Evolutionary conservation across 352 stramenopile genomes (phyloP).

Genomic region (Pilasporangium apinafurcum): DNA sequence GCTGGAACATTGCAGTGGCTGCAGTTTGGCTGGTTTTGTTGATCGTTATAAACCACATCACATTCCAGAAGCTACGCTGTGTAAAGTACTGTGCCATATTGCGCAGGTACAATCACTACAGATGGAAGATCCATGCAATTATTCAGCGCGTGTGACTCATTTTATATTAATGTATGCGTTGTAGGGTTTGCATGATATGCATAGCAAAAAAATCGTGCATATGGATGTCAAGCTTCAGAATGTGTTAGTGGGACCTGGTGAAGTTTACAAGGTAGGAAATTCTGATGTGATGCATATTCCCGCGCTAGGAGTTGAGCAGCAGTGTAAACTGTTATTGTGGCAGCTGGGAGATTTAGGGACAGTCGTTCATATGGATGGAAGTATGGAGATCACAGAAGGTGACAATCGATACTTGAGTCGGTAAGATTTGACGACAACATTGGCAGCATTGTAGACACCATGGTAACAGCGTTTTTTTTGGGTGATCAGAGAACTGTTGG

Average conservation of each 20-base stretch:
- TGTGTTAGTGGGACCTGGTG: slow-evolving; percentile 48
- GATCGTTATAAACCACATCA: slow-evolving; percentile 58
- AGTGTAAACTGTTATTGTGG: not conserved
- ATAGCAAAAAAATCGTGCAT: slow-evolving; percentile 80
- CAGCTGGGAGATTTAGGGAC: slow-evolving; percentile 75
- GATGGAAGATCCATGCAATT: no score
- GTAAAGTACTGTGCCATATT: slow-evolving; percentile 71
- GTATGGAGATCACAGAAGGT: slow-evolving; percentile 82
- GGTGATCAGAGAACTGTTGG: slow-evolving; percentile 72
- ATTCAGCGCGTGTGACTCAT: not conserved
- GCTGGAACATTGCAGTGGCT: slow-evolving; percentile 65
- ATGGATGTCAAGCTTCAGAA: slow-evolving; percentile 88
- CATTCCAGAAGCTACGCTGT: slow-evolving; percentile 65
- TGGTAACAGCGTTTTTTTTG: no score
- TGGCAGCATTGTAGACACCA: no score
- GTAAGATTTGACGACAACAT: slow-evolving; percentile 14
- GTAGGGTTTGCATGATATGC: slow-evolving; percentile 73
- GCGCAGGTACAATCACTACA: slow-evolving; percentile 65
- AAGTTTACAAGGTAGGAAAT: slow-evolving; percentile 64
- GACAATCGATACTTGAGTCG: slow-evolving; percentile 84
- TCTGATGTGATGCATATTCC: not conserved
- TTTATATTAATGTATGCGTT: not conserved
- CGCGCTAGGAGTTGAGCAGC: not conserved
- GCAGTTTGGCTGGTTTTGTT: slow-evolving; percentile 55
- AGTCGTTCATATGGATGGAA: slow-evolving; percentile 70